phyloP scores from a whole-genome alignment of 179 eudicot genomes.

The Amaranthus tricolor region DNA sequence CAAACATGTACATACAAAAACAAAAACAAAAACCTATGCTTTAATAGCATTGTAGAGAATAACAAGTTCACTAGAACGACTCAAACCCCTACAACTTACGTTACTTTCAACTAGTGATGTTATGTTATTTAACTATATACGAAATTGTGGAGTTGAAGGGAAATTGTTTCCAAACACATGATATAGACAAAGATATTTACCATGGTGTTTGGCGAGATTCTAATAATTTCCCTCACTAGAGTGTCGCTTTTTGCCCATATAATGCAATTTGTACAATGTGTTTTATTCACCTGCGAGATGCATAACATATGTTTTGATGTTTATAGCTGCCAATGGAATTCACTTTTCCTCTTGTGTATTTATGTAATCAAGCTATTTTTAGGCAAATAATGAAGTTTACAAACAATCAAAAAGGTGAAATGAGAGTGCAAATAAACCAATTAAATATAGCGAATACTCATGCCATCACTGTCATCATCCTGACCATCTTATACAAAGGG shows the following conservation, averaged over 20 bases:
- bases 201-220: slow-evolving; percentile 46
- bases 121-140: too few relatives aligned
- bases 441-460: too few relatives aligned
- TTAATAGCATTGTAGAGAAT: neutral
- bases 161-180: too few relatives aligned
- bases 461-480: too few relatives aligned
- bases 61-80: neutral
- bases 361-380: neutral
- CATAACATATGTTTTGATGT: slow-evolving; percentile 3
- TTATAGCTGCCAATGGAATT: neutral
- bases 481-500: too few relatives aligned
- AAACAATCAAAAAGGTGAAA: neutral
- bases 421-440: neutral
- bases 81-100: too few relatives aligned
- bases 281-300: slow-evolving; percentile 60
- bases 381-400: neutral
- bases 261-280: slow-evolving; percentile 72
- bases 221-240: slow-evolving; percentile 64
- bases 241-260: slow-evolving; percentile 95
- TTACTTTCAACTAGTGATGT: too few relatives aligned
- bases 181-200: slow-evolving; percentile 32
- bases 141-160: too few relatives aligned
- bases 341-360: neutral
- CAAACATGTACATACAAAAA: too few relatives aligned
- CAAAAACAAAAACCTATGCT: too few relatives aligned